Base-by-base conservation (phyloP, 805 yeast genomes). In the Tetrapisispora pingtungensis region DNA sequence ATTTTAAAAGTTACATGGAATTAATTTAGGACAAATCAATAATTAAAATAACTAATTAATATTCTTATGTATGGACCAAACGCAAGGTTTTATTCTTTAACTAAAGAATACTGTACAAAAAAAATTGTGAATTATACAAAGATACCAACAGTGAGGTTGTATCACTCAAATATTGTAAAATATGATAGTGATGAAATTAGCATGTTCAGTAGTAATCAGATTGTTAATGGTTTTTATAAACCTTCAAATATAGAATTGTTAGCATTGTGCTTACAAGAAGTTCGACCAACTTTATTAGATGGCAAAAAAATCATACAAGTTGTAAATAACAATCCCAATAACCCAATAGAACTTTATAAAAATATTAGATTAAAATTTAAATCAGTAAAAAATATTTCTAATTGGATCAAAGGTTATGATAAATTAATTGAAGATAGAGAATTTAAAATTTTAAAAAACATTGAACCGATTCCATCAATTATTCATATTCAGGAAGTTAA, bases 201-300 rank as follows among this genome's bases (percentile, higher is more conserved):
- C 8, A 15, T n/a, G 10, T 35, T 24, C 46, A 56, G 6, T 43
- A 42, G 14, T n/a, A 15, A 49, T 24, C 14, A 52, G 26, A 46
- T 54, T 4, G 41, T 51, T 3, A 64, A 61, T 40, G 59, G 64
- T 8, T 59, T 58, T 44, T 61, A 59, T 42, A 42, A 39, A 12
- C 57, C 59, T 13, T 48, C 52, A 24, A 26, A 44, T 4, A 33
- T 49, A 8, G 64, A 60, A 37, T 52, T 52, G 36, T 52, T 59
- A 17, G 34, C 43, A 14, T 37, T 55, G n/a, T 58, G 62, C 40
- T 46, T 46, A 14, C 43, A 49, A 14, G 58, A 56, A 40, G 36
- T 30, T 12, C 42, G 48, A 7, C 56, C 59, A 2, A 22, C 44
- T 3, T 36, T 59, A 19, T 40, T 54, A 14, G 50, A 49, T 41